Conservation (phyloP, 352 stramenopile genomes). For the Thraustochytrium striatum region DNA sequence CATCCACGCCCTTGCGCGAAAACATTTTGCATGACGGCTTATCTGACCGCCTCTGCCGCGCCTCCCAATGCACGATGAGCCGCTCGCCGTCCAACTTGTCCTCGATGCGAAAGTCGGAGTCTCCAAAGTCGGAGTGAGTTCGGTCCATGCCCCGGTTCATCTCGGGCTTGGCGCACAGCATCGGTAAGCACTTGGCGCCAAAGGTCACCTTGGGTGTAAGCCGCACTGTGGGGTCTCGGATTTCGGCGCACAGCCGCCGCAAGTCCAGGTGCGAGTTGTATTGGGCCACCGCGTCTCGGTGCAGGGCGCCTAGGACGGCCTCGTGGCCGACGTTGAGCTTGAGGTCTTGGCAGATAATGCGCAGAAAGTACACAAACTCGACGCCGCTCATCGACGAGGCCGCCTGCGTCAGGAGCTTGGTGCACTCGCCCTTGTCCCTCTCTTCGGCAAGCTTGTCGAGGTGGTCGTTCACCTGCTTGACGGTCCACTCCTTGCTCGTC, state of each 20-base stretch:
- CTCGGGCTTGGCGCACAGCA: background rate
- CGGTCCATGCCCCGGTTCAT: background rate
- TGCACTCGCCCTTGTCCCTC: background rate
- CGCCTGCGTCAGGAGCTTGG: background rate
- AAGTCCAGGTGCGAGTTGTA: slow-evolving; percentile 23
- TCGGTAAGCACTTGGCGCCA: background rate
- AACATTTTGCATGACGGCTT: background rate
- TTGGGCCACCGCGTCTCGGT: slow-evolving; percentile 1
- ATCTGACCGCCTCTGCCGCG: too few relatives aligned
- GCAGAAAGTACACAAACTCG: slow-evolving; percentile 29
- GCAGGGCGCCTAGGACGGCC: background rate
- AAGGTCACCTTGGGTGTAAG: slow-evolving; percentile 6
- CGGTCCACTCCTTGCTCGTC: slow-evolving; percentile 8
- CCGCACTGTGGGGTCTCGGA: background rate
- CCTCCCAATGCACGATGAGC: slow-evolving; percentile 1
- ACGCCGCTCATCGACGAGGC: background rate
- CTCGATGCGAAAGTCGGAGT: background rate
- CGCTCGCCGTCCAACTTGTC: slow-evolving; percentile 23
- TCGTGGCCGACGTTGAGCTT: slow-evolving; percentile 5
- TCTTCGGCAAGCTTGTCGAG: background rate
- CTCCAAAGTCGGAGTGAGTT: background rate
- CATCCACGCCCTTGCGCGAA: slow-evolving; percentile 14
- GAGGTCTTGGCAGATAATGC: slow-evolving; percentile 17
- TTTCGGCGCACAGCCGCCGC: background rate
- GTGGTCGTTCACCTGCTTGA: background rate